Evolutionary conservation across 2,329 filamentous ascomycete species (phyloP).

Genomic region (Cladorrhinum sp.): DNA sequence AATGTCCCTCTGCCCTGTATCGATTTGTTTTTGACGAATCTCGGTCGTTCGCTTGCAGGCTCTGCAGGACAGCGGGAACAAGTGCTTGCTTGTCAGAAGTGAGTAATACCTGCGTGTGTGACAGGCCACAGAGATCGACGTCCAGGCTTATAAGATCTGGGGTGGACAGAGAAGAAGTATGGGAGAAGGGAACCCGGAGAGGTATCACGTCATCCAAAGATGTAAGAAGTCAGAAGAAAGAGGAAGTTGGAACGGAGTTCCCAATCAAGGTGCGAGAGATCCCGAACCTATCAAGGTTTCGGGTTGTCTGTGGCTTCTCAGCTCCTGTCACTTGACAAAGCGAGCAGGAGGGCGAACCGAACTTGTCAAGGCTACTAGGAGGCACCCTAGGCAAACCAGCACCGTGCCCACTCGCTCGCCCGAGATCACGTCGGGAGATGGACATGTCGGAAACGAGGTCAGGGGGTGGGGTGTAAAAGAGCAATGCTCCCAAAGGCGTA

Average conservation of each 20-base stretch:
- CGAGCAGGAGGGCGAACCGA: constrained; percentile 22
- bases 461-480: constrained; percentile 22
- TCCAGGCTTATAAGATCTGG: constrained; percentile 10
- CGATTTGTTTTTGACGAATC: background rate
- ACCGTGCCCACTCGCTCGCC: constrained; percentile 12
- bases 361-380: constrained; percentile 12
- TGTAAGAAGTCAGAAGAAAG: constrained; percentile 15
- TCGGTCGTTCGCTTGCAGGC: background rate
- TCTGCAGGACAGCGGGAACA: background rate
- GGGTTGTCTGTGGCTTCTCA: constrained; percentile 22
- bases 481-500: constrained; percentile 3
- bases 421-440: constrained; percentile 20
- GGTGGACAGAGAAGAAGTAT: background rate
- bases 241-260: constrained; percentile 22
- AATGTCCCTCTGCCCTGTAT: constrained; percentile 7
- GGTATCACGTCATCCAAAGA: constrained; percentile 26
- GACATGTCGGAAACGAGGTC: constrained; percentile 27
- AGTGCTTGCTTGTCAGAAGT: background rate
- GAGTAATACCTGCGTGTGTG: background rate
- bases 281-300: constrained; percentile 24
- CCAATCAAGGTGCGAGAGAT: constrained; percentile 13
- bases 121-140: background rate
- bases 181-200: background rate
- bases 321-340: constrained; percentile 29
- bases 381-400: constrained; percentile 22